Conservation (phyloP, 768 basidiomycete species). For the Chiua virens region DNA sequence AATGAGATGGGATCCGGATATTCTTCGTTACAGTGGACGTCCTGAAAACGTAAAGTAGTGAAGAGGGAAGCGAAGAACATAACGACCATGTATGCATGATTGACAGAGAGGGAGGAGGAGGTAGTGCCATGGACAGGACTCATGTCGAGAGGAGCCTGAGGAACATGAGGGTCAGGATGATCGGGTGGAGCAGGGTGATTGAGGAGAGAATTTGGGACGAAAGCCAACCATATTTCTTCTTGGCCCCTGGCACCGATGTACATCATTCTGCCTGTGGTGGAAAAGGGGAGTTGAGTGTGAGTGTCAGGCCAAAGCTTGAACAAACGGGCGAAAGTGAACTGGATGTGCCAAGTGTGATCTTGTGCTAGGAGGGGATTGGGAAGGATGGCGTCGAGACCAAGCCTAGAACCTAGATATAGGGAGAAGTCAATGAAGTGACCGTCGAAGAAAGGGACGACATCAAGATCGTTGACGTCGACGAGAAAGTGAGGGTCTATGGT, state of each 20-base stretch:
- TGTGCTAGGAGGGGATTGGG: background rate
- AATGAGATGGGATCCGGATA: background rate
- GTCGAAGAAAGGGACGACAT: too few species aligned
- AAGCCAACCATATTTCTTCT: background rate
- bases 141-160: too few species aligned
- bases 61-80: background rate
- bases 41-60: background rate
- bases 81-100: background rate
- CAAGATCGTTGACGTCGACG: too few species aligned
- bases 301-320: background rate
- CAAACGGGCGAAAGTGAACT: background rate
- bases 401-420: too few species aligned
- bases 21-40: background rate
- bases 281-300: background rate
- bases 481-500: background rate
- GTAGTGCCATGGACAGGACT: background rate
- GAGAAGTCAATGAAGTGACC: too few species aligned
- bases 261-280: background rate
- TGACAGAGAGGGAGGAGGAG: background rate
- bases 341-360: background rate
- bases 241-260: background rate
- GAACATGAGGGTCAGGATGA: too few species aligned
- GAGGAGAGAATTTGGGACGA: background rate
- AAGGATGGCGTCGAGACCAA: background rate
- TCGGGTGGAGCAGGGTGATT: too few species aligned